Evolutionary conservation across 2,329 filamentous ascomycete genomes (phyloP), one percentile per base, ranked within the genome.

Genomic region (Colletotrichum sidae): DNA sequence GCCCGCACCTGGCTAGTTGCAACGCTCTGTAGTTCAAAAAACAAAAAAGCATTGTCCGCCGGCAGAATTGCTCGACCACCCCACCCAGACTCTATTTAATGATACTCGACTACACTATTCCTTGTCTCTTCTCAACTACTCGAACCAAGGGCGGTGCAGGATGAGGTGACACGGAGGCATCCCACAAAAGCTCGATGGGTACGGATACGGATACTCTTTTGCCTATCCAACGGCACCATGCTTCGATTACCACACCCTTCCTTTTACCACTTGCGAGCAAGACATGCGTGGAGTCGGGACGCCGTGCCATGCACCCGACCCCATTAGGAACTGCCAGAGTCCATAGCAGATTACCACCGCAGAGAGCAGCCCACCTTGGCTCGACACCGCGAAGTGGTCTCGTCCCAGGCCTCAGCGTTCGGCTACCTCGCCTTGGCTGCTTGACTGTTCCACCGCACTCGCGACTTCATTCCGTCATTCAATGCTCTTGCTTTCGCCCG

Each of bases 261-360:
- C 41, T 25, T 62, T 52, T 49, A 41, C 52, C 46, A 42, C 38
- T 53, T 59, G 62, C 63, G 47, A 63, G 37, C 58, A 49, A 62
- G 39, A 39, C 25, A 25, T 56, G 49, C 53, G 49, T 51, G 50
- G 54, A 58, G 54, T 51, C 34, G 51, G 49, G 42, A 44, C 54
- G 51, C 52, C 49, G 60, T 47, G 47, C 33, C 47, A 56, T 65
- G 64, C 60, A 65, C 41, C 60, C 65, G 60, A 45, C 64, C 55
- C 50, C 60, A 64, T 67, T 65, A 25, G 60, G 64, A 67, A 60
- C 54, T 60, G n/a, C 53, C 54, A 51, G 51, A 59, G 45, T 41
- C 60, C 60, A 65, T 59, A 42, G 50, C 54, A 46, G 60, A 67
- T 65, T 54, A 59, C 50, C 60, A 11, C 50, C 54, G 55, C 54